Evolutionary conservation across 1,284 basidiomycete species (phyloP).

Genomic region (Anthracocystis setariae): DNA sequence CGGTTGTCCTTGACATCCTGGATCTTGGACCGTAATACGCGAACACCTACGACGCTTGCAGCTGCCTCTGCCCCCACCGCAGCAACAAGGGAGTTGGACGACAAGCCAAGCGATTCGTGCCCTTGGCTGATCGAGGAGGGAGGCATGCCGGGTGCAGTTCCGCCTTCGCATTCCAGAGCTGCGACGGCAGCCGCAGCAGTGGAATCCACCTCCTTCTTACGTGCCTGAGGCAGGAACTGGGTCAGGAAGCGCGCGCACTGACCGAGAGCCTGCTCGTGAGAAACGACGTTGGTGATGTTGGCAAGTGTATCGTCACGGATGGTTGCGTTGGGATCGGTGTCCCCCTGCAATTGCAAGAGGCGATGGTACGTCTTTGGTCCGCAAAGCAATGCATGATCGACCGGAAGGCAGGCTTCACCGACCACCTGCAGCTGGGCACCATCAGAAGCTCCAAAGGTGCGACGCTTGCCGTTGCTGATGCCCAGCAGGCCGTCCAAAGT

Average conservation of each 20-base stretch:
- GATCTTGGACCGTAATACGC: slow-evolving; percentile 35
- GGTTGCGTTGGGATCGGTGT: slow-evolving; percentile 21
- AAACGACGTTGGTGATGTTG: slow-evolving; percentile 52
- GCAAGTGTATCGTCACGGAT: slow-evolving; percentile 46
- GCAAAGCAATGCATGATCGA: slow-evolving; percentile 48
- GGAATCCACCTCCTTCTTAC: slow-evolving; percentile 45
- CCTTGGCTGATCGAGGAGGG: slow-evolving; percentile 20
- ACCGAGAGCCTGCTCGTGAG: slow-evolving; percentile 52
- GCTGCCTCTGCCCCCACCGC: slow-evolving; percentile 42
- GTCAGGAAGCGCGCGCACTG: slow-evolving; percentile 47
- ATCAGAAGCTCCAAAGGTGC: slow-evolving; percentile 25
- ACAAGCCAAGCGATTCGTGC: slow-evolving; percentile 40
- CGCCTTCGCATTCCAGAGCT: slow-evolving; percentile 42
- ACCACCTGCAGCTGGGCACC: slow-evolving; percentile 36
- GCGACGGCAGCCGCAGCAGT: slow-evolving; percentile 45
- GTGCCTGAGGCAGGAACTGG: slow-evolving; percentile 43
- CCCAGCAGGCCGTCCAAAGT: slow-evolving; percentile 41
- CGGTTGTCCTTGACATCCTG: slow-evolving; percentile 49
- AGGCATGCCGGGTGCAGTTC: slow-evolving; percentile 40
- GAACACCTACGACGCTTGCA: slow-evolving; percentile 20
- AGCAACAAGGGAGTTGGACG: slow-evolving; percentile 36
- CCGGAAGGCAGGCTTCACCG: slow-evolving; percentile 37
- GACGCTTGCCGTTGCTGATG: slow-evolving; percentile 43
- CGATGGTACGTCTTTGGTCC: slow-evolving; percentile 49
- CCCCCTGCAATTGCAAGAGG: slow-evolving; percentile 41